phyloP scores from a whole-genome alignment of 805 yeast genomes.

The Pichia nanzhaoensis region DNA sequence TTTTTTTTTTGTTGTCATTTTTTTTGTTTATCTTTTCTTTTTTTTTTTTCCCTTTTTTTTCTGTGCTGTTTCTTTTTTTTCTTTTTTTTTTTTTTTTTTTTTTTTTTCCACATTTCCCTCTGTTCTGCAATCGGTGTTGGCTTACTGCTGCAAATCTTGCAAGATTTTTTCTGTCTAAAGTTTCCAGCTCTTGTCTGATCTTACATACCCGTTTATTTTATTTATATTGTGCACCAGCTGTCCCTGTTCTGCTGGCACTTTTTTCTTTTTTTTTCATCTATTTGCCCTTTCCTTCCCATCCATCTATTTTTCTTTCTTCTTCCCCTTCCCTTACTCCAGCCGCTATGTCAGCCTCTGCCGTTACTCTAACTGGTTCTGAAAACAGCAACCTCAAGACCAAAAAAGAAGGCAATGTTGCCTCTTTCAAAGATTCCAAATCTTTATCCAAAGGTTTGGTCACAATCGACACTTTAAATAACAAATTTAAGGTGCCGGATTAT shows the following conservation, averaged over 20 bases:
- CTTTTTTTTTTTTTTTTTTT: too few relatives aligned
- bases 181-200: too few relatives aligned
- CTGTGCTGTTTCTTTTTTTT: too few relatives aligned
- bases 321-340: background rate
- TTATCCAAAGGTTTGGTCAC: slow-evolving; percentile 35
- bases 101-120: too few relatives aligned
- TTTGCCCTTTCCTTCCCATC: background rate
- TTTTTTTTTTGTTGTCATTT: too few relatives aligned
- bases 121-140: too few relatives aligned
- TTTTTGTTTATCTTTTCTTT: too few relatives aligned
- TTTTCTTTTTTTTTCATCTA: background rate
- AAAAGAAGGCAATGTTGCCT: slow-evolving; percentile 38
- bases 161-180: too few relatives aligned
- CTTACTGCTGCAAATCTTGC: too few relatives aligned
- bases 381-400: slow-evolving; percentile 20
- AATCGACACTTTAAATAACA: slow-evolving; percentile 55
- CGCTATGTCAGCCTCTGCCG: slow-evolving; percentile 26
- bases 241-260: background rate
- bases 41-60: too few relatives aligned
- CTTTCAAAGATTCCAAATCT: slow-evolving; percentile 23
- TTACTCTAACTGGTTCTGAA: slow-evolving; percentile 27
- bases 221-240: too few relatives aligned
- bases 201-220: too few relatives aligned
- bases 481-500: slow-evolving; percentile 66
- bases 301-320: background rate